Conservation (phyloP, 225 moss, liverwort and hornwort species). For the Bryum argenteum region DNA sequence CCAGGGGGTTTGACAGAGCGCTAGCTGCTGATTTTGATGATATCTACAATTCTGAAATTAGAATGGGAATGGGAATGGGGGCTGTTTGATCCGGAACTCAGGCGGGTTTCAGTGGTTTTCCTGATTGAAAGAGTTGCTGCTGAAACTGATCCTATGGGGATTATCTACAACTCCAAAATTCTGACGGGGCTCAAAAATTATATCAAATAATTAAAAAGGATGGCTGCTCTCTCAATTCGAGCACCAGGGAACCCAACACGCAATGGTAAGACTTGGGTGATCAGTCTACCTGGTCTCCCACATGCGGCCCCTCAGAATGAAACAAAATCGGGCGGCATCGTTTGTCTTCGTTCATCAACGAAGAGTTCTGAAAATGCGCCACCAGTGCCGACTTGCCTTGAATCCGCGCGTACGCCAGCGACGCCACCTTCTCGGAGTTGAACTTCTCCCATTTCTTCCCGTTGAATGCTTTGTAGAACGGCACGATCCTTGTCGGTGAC, state of each 20-base stretch:
- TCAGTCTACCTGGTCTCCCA: slow-evolving; percentile 97
- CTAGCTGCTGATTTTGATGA: slow-evolving; percentile 30
- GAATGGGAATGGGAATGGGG: slow-evolving; percentile 30
- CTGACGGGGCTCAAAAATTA: slow-evolving; percentile 21
- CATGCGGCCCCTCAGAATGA: slow-evolving; percentile 94
- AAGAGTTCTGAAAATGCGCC: slow-evolving; percentile 95
- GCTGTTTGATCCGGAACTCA: too few species aligned
- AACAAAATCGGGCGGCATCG: slow-evolving; percentile 98
- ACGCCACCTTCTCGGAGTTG: slow-evolving; percentile 98
- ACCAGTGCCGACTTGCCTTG: slow-evolving; percentile 99
- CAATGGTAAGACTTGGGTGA: slow-evolving; percentile 25
- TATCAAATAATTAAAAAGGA: slow-evolving; percentile 41
- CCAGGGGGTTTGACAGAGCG: neutral
- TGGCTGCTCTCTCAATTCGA: slow-evolving; percentile 13
- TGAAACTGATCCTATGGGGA: slow-evolving; percentile 39
- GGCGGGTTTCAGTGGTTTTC: slow-evolving; percentile 21
- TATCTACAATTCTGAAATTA: slow-evolving; percentile 41
- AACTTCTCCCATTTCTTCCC: slow-evolving; percentile 99
- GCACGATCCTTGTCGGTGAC: slow-evolving; percentile 83
- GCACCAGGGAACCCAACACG: slow-evolving; percentile 38
- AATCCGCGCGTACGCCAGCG: slow-evolving; percentile 92
- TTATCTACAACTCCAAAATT: slow-evolving; percentile 66
- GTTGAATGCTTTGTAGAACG: slow-evolving; percentile 97
- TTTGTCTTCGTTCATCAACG: slow-evolving; percentile 99
- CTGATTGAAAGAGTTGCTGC: slow-evolving; percentile 21